These are phyloP conservation scores for Podila verticillata DNA, from an alignment of 192 early-diverging fungal species.

Conservation along the genomic window DNA sequence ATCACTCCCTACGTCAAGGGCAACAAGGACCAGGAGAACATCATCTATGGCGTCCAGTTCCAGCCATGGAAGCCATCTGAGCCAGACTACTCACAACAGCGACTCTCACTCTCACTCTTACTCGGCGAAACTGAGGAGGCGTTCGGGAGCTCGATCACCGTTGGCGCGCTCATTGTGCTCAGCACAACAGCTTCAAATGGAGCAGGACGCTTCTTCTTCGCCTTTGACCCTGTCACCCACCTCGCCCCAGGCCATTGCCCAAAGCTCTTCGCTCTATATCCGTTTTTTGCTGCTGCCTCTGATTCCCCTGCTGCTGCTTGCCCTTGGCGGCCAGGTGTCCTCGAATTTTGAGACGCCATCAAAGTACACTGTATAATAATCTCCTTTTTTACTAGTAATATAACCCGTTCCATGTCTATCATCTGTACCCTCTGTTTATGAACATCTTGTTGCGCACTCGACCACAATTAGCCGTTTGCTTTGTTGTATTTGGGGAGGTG, in stretches of 20 bases:
- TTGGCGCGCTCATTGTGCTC: neutral
- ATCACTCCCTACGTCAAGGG: conserved; percentile 7
- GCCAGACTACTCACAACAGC: neutral
- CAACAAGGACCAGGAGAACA: conserved; percentile 20
- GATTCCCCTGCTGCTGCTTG: conserved; percentile 29
- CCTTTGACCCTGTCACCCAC: neutral
- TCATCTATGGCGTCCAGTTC: conserved; percentile 28
- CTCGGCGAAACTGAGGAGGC: neutral
- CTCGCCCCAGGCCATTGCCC: conserved; percentile 20
- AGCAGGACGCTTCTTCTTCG: neutral
- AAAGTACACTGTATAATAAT: conserved; percentile 12
- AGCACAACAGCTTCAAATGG: neutral
- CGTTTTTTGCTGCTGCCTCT: conserved; percentile 29
- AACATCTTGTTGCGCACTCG: too few relatives aligned
- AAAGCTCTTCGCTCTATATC: conserved; percentile 35
- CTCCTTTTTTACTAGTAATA: neutral
- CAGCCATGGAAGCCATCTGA: conserved; percentile 17
- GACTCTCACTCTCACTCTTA: neutral
- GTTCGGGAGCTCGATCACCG: too few relatives aligned
- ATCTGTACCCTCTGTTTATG: neutral
- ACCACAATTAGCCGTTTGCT: neutral
- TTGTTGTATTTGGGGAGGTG: neutral
- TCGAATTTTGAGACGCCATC: conserved; percentile 38
- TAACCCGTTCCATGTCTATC: neutral
- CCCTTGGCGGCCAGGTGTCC: conserved; percentile 30